Evolutionary conservation across 305 asterid genomes (phyloP).

Genomic region (Plantago rigida): DNA sequence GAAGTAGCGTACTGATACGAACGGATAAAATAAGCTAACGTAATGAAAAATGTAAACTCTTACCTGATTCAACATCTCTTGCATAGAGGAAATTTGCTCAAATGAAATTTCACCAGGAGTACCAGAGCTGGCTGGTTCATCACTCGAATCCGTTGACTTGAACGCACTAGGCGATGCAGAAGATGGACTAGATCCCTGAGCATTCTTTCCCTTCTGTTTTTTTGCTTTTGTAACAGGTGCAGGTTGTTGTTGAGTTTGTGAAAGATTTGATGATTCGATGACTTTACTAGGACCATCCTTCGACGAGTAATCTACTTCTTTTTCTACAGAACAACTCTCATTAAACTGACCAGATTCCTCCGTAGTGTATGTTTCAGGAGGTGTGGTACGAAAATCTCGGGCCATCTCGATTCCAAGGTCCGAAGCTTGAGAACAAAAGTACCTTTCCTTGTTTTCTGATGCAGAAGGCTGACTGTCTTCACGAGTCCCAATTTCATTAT

Average conservation of each 20-base stretch:
- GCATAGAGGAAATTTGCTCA: constrained; percentile 56
- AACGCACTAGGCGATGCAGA: constrained; percentile 44
- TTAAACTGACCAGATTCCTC: constrained; percentile 58
- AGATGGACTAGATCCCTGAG: constrained; percentile 44
- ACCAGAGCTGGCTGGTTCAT: constrained; percentile 48
- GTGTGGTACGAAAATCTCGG: constrained; percentile 50
- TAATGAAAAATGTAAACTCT: constrained; percentile 3
- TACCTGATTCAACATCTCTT: constrained; percentile 72
- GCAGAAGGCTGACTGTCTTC: constrained; percentile 46
- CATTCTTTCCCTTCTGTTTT: constrained; percentile 63
- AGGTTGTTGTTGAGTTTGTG: constrained; percentile 38
- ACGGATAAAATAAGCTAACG: not conserved
- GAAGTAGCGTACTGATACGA: too few species aligned
- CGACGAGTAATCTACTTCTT: constrained; percentile 37
- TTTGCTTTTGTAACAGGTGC: constrained; percentile 52
- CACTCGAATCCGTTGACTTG: constrained; percentile 43
- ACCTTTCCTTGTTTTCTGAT: constrained; percentile 57
- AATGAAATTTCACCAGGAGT: constrained; percentile 38
- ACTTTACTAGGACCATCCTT: constrained; percentile 41
- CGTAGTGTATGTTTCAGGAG: constrained; percentile 45
- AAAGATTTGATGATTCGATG: constrained; percentile 34
- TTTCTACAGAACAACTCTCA: constrained; percentile 38
- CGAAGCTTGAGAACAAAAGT: constrained; percentile 76
- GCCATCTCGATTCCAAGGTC: constrained; percentile 72
- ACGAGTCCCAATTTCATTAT: constrained; percentile 39